Percentiles rank a stretch among this genome's conserved stretches.
phyloP scores from a whole-genome alignment of 2,329 filamentous ascomycete genomes.

The Trichoderma citrinoviride region DNA sequence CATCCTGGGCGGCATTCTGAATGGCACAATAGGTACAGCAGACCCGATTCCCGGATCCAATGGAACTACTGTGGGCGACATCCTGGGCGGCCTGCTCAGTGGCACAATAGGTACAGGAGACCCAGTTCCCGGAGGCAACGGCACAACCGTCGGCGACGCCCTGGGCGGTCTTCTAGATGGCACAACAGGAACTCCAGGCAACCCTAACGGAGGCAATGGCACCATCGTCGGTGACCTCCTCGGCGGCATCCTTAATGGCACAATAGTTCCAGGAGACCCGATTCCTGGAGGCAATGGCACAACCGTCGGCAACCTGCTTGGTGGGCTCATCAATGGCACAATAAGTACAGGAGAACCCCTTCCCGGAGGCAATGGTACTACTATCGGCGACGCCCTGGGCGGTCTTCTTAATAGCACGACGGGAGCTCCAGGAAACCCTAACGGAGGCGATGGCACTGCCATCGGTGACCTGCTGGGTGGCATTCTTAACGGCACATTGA shows the following conservation, averaged over 20 bases:
- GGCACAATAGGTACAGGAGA: neutral
- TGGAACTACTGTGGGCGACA: neutral
- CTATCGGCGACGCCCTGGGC: neutral
- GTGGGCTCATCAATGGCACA: neutral
- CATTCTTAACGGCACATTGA: neutral
- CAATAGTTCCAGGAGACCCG: neutral
- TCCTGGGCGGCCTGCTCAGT: neutral
- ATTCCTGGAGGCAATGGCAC: neutral
- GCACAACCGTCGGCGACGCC: neutral
- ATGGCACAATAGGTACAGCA: neutral
- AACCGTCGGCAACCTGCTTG: neutral
- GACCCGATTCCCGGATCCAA: too few relatives aligned
- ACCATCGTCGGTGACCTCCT: neutral
- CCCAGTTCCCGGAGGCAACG: too few relatives aligned
- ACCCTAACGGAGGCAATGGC: neutral
- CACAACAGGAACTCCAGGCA: too few relatives aligned
- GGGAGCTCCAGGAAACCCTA: too few relatives aligned
- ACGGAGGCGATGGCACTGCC: neutral
- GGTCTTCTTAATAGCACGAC: too few relatives aligned
- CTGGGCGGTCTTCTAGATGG: neutral
- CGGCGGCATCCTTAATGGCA: neutral
- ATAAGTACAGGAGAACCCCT: neutral
- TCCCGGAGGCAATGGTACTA: neutral
- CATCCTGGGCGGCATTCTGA: neutral
- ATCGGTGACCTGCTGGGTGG: neutral